Conservation (phyloP, 1,284 basidiomycete genomes). For the Ustilago tritici region DNA sequence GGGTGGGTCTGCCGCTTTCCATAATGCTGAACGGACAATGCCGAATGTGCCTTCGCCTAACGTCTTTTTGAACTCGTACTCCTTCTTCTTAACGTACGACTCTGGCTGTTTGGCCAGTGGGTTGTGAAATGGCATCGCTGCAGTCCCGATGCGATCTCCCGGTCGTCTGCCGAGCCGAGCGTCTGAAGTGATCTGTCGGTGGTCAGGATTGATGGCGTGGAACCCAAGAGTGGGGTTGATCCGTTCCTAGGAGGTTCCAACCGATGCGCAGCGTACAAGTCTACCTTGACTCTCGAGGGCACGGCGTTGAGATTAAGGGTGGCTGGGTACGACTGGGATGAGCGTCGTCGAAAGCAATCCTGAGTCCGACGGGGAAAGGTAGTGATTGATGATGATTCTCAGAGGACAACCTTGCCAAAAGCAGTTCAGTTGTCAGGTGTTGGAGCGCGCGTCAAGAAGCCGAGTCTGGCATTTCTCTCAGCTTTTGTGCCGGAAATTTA, state of each 20-base stretch:
- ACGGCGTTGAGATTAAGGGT: neutral
- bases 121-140: constrained; percentile 55
- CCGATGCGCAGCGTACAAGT: neutral
- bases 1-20: constrained; percentile 59
- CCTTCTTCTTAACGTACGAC: constrained; percentile 66
- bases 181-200: no score
- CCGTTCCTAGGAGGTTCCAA: neutral
- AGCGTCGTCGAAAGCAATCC: neutral
- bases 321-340: neutral
- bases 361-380: neutral
- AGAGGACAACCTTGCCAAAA: neutral
- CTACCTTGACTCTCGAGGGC: neutral
- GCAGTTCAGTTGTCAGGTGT: neutral
- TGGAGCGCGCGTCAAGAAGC: constrained; percentile 3
- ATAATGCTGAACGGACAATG: constrained; percentile 60
- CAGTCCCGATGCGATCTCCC: neutral
- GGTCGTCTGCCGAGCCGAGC: no score
- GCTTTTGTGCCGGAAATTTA: constrained; percentile 4
- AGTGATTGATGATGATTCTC: neutral
- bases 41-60: constrained; percentile 68
- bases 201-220: neutral
- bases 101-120: constrained; percentile 57
- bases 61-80: constrained; percentile 68
- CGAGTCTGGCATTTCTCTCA: neutral
- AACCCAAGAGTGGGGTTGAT: neutral